Evolutionary conservation across 2,329 filamentous ascomycete genomes (phyloP).

Genomic region (Colletotrichum cuscutae): DNA sequence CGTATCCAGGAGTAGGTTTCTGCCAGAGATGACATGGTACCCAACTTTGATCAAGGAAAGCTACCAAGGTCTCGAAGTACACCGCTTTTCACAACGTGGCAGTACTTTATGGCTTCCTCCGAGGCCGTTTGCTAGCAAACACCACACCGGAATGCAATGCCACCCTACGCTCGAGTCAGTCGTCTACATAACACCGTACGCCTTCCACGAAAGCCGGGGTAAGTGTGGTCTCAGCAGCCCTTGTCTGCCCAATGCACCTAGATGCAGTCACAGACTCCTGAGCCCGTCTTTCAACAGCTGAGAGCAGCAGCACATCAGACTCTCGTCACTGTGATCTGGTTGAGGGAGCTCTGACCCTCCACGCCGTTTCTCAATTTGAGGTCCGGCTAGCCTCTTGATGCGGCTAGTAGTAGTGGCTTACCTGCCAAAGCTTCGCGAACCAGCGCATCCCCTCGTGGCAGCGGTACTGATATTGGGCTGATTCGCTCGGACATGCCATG

Average conservation of each 20-base stretch:
- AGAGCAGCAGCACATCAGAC: not conserved
- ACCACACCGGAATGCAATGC: not conserved
- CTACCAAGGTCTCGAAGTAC: not conserved
- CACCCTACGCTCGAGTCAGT: slow-evolving; percentile 14
- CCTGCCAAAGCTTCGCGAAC: not conserved
- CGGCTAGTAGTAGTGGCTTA: not conserved
- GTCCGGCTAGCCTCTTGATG: not conserved
- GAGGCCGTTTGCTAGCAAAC: not conserved
- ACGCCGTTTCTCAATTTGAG: not conserved
- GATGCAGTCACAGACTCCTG: not conserved
- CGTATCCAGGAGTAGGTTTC: not conserved
- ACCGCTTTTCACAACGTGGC: not conserved
- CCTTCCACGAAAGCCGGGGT: not conserved
- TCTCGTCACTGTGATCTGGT: not conserved
- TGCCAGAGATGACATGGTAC: not conserved
- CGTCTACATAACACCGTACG: not conserved
- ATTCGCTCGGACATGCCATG: not conserved
- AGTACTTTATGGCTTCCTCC: not conserved
- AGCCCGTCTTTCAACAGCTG: not conserved
- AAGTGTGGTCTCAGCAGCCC: not conserved
- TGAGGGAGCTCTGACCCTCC: not conserved
- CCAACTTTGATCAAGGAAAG: not conserved
- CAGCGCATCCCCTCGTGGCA: not conserved
- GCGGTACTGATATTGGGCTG: not conserved
- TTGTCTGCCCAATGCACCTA: not conserved